Base-by-base conservation (phyloP, 2,329 filamentous ascomycete species). In the Botryotinia globosa region DNA sequence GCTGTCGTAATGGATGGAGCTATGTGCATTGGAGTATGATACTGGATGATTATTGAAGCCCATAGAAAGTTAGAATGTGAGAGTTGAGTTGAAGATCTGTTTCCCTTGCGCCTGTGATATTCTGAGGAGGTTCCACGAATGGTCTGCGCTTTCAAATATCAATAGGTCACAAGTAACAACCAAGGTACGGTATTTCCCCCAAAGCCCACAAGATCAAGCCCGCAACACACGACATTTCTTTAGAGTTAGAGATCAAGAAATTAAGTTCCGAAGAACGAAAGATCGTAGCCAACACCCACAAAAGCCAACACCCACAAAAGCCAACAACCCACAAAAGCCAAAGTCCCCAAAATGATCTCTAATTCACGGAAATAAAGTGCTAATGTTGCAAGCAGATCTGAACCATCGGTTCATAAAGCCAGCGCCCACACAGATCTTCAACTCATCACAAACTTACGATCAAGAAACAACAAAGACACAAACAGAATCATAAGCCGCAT, bases 361-460 rank as follows among this genome's bases (percentile, higher is more conserved):
- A 42, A 20, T 44, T 18, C 65, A 42, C 5, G 8, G 48, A 68
- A 68, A 42, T 32, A 68, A 56, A 42, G 65, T 68, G 48, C 65
- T 68, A 32, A 51, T 37, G 37, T 56, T 68, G n/a, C 37, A 12
- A 56, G 37, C n/a, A 56, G 48, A 68, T 68, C 48, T 44, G 65
- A 68, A 68, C 65, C 48, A 68, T 56, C 65, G 48, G 48, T 68
- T 68, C 48, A 32, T 56, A 56, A 67, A 68, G 37, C 65, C 65
- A 68, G 7, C 65, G 29, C 29, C 48, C 65, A 68, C 65, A 37
- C 65, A 68, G 48, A 56, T 68, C 45, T 56, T 56, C 65, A 44
- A 68, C 48, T 68, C 10, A 44, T 68, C 48, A 56, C 65, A 68
- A 32, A 42, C 45, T 67, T 48, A 56, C 37, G 4, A 68, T 68